These are phyloP conservation scores for Oidiodendron maius DNA, from an alignment of 495 filamentous ascomycete genomes.

Conservation along the genomic window DNA sequence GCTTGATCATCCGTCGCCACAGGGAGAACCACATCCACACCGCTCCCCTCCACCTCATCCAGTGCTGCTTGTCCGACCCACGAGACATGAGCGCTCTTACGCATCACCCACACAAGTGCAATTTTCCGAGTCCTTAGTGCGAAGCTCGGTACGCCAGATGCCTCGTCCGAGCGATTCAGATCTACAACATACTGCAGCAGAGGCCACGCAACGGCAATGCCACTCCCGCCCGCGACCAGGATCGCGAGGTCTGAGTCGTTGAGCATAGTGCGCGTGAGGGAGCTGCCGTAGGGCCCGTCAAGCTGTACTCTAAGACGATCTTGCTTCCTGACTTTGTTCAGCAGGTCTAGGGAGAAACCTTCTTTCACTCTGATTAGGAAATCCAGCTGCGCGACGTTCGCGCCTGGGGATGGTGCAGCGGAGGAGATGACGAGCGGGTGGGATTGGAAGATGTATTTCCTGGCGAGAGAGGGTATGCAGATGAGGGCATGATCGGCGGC, in stretches of 20 bases:
- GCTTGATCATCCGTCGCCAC: conserved; percentile 43
- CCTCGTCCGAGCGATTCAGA: neutral
- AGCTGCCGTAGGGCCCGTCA: conserved; percentile 57
- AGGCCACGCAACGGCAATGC: conserved; percentile 55
- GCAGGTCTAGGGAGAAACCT: conserved; percentile 51
- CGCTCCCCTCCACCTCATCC: conserved; percentile 34
- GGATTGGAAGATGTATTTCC: conserved; percentile 39
- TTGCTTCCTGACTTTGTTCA: conserved; percentile 38
- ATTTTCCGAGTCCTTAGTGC: conserved; percentile 29
- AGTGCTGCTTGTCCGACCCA: conserved; percentile 46
- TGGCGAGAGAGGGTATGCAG: conserved; percentile 42
- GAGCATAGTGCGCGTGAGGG: conserved; percentile 35
- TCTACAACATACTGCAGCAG: conserved; percentile 36
- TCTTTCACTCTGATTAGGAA: conserved; percentile 51
- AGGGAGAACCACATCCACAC: conserved; percentile 44
- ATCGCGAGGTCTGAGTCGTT: conserved; percentile 36
- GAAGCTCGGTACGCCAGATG: conserved; percentile 10
- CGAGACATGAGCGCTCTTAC: conserved; percentile 37
- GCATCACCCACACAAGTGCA: conserved; percentile 53
- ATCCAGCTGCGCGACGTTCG: conserved; percentile 34
- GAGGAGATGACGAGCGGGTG: conserved; percentile 62
- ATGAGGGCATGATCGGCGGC: conserved; percentile 56
- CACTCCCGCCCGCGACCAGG: conserved; percentile 55
- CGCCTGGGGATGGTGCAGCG: conserved; percentile 25
- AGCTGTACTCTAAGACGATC: conserved; percentile 31